Evolutionary conservation across 805 yeast species (phyloP), one percentile per base, ranked within the genome.

Genomic region (Groenewaldozyma tartarivorans): DNA sequence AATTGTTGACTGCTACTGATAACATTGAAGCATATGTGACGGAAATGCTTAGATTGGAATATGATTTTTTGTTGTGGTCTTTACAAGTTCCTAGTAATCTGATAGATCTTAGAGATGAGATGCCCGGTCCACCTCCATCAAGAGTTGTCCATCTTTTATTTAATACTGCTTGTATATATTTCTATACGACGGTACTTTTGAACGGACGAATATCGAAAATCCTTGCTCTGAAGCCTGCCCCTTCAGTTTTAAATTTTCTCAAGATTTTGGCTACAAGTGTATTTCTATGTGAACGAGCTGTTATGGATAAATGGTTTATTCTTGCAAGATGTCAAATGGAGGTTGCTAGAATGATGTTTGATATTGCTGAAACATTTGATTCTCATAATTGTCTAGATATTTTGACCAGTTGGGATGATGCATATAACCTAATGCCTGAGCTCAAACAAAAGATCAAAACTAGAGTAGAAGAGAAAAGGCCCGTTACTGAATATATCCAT

Each of bases 101-200:
- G 31, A 42, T 42, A n/a, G 45, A 42, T 21, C 21, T 42, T 6
- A 33, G 45, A 26, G 45, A 42, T 29, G 45, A 33, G 16, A 29
- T 42, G 36, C 45, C 45, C 5, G 45, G 36, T 22, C 20, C 26
- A 4, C 41, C 41, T 11, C 26, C 18, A 9, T 18, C 41, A 16
- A 33, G 33, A 7, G 33, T 42, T n/a, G 26, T 42, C 5, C 45
- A 42, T 24, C 36, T 24, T 16, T 18, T 42, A 27, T 38, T 19
- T 29, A 42, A 42, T 34, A 21, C 34, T 4, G 35, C 34, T 15
- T 21, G 18, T 3, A 17, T 42, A 20, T 39, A 42, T 16, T 33
- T 42, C 20, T 42, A 42, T 38, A 21, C 27, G 26, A 11, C 19
- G 3, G 20, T 42, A 13, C 33, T 42, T 4, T 16, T 21, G 3